These are phyloP conservation scores for Saprolegnia diclina DNA, from an alignment of 352 stramenopile species.

Conservation along the genomic window DNA sequence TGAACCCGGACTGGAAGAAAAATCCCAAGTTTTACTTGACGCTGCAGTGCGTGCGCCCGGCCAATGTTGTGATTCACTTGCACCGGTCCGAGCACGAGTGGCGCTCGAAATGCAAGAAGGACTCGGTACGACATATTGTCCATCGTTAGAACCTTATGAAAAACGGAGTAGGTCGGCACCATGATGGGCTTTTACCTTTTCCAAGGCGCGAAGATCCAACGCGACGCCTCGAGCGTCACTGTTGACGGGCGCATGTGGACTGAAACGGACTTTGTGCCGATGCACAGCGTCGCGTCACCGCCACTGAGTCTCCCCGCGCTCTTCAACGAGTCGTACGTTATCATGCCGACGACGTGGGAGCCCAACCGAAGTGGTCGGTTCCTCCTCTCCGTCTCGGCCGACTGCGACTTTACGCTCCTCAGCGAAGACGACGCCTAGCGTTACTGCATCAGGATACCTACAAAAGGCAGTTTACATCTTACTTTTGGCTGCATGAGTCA, in stretches of 20 bases:
- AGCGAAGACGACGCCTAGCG: constrained; percentile 14
- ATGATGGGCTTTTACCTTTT: constrained; percentile 91
- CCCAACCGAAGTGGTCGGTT: constrained; percentile 71
- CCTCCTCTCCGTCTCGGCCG: constrained; percentile 75
- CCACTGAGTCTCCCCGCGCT: constrained; percentile 49
- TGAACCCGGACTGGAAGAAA: constrained; percentile 75
- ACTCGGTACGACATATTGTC: constrained; percentile 36
- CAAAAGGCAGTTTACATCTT: background rate
- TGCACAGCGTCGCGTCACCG: constrained; percentile 66
- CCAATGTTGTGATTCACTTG: constrained; percentile 73
- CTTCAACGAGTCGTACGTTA: constrained; percentile 80
- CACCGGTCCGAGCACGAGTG: constrained; percentile 78
- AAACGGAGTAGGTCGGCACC: constrained; percentile 46
- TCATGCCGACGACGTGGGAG: constrained; percentile 87
- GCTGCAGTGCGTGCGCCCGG: constrained; percentile 59
- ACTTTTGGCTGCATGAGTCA: background rate
- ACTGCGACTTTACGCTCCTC: constrained; percentile 70
- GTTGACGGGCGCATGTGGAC: constrained; percentile 68
- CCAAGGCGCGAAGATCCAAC: constrained; percentile 40
- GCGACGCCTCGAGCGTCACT: constrained; percentile 43
- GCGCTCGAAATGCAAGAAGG: constrained; percentile 70
- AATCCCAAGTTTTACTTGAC: constrained; percentile 82
- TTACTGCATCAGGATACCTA: background rate
- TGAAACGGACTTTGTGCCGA: constrained; percentile 79
- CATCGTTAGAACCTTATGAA: background rate